A percentile compares a stretch with the other conserved stretches of the same genome.
These are phyloP conservation scores for Ophiostoma pallidulum DNA, from an alignment of 2,329 filamentous ascomycete species.

Conservation along the genomic window DNA sequence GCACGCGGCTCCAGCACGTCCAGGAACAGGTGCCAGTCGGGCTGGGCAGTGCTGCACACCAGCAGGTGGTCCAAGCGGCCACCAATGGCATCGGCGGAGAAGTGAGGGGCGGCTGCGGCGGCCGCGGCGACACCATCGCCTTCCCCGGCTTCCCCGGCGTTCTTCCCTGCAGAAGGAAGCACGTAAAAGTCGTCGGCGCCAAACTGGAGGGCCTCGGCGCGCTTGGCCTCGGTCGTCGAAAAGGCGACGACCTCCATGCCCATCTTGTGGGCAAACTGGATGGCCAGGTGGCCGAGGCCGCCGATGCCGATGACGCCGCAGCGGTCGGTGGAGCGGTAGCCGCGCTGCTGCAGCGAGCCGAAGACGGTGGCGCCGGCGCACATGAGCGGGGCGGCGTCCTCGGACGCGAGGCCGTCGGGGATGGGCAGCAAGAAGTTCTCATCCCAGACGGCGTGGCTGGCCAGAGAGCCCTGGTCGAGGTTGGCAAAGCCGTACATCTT, in stretches of 20 bases:
- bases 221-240: slow-evolving; percentile 11
- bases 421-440: slow-evolving; percentile 26
- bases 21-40: slow-evolving; percentile 8
- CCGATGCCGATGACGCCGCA: slow-evolving; percentile 37
- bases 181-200: slow-evolving; percentile 16
- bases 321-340: slow-evolving; percentile 21
- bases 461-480: slow-evolving; percentile 39
- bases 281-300: slow-evolving; percentile 53
- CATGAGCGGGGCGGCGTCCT: slow-evolving; percentile 29
- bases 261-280: slow-evolving; percentile 44
- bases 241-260: slow-evolving; percentile 13
- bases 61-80: slow-evolving; percentile 37
- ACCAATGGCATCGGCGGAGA: no score
- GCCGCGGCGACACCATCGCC: slow-evolving; percentile 38
- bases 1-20: slow-evolving; percentile 43
- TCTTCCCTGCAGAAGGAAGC: no score
- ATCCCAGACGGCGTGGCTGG: slow-evolving; percentile 28
- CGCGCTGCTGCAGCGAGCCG: slow-evolving; percentile 23
- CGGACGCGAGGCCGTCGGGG: slow-evolving; percentile 23
- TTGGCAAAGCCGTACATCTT: slow-evolving; percentile 33
- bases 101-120: slow-evolving; percentile 54
- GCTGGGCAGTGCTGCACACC: slow-evolving; percentile 4
- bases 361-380: slow-evolving; percentile 36
- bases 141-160: slow-evolving; percentile 36
- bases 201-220: slow-evolving; percentile 9